Evolutionary conservation across 108 stramenopile species (phyloP), one percentile per base, ranked within the genome.

Genomic region (Schizochytrium sp.): DNA sequence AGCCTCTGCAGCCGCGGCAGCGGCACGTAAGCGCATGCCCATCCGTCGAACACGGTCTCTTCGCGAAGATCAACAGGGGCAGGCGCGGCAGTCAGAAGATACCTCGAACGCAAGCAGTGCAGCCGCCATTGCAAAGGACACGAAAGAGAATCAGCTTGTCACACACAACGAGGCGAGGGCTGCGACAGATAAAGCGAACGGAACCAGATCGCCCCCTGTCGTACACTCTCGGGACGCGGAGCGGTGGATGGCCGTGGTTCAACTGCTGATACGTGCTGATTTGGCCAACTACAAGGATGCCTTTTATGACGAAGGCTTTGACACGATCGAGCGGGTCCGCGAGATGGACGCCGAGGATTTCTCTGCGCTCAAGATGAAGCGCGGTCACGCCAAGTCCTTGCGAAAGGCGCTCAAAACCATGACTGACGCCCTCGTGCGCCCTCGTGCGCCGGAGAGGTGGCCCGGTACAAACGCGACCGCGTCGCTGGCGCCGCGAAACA

Each of bases 251-350:
- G 6, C 48, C 51, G 76, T 83, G 48, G 45, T 53, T 1, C 45
- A 12, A 6, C 23, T 83, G n/a, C 28, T 83, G 51, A 18, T 1
- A 23, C 45, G 12, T 12, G 51, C 76, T 0, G 48, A 83, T 12
- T 23, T 83, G 28, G 12, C 10, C 19, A 28, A 47, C 0, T 83
- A 53, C 76, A 6, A 47, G 5, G 6, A 6, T 8, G 76, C 51
- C 19, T 53, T 83, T 16, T 83, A 21, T 83, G 76, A 83, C n/a
- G 48, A 83, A 34, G 76, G 76, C 76, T 83, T 83, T 23, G 76
- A 83, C 3, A 83, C 76, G 19, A 47, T 53, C 25, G 76, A 83
- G 25, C 45, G 51, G 51, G 48, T 83, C 10, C 45, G 76, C 76
- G 76, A 53, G 48, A 53, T 53, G 51, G 45, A 47, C 2, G 23